Conservation (phyloP, 306 rosid genomes). For the Morella rubra region DNA sequence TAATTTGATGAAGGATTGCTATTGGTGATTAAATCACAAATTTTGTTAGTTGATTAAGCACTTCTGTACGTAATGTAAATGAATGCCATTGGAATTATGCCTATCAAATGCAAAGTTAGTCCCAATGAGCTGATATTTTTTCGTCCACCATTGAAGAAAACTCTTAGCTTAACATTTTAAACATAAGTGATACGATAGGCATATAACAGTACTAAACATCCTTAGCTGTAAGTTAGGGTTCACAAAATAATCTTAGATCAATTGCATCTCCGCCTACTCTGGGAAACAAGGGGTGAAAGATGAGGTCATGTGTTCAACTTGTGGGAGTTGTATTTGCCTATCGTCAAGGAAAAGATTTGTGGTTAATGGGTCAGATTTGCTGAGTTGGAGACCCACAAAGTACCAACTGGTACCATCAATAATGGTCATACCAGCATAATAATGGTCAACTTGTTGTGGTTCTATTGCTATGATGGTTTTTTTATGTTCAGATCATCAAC, state of each 20-base stretch:
- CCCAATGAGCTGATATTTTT: background rate
- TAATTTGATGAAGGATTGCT: background rate
- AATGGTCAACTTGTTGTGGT: background rate
- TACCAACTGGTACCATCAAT: conserved; percentile 2
- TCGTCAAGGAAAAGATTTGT: background rate
- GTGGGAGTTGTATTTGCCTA: background rate
- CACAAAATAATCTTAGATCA: background rate
- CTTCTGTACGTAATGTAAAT: too few species aligned
- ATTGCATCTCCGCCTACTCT: background rate
- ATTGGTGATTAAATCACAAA: background rate
- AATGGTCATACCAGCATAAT: conserved; percentile 5
- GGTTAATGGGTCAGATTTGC: background rate
- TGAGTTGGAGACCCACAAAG: conserved; percentile 17
- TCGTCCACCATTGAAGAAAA: background rate
- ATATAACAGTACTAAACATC: background rate
- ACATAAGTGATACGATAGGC: background rate
- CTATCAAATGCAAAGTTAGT: background rate
- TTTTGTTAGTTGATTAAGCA: too few species aligned
- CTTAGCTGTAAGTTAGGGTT: background rate
- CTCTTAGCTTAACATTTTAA: background rate
- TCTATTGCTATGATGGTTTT: conserved; percentile 9
- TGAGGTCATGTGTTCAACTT: background rate
- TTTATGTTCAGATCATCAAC: conserved; percentile 68
- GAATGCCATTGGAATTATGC: background rate
- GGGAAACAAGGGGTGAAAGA: background rate